Base-by-base conservation (phyloP, 345 rosid species). In the Moringa oleifera region DNA sequence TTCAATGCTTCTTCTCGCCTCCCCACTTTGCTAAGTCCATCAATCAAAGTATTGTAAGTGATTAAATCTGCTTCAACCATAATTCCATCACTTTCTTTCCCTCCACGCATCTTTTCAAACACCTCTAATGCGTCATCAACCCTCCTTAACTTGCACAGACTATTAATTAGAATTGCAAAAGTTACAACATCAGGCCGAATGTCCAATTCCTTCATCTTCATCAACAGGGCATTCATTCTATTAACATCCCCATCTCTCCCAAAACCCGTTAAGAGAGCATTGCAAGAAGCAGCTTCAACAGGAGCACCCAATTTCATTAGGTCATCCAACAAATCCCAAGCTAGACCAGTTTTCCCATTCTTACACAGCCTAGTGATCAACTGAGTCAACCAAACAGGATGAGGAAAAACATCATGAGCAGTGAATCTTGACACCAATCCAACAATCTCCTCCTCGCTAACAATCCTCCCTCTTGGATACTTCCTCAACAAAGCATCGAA, bases 1-100 rank as follows among this genome's bases (percentile, higher is more conserved):
- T 45, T 74, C 59, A 85, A 72, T 18, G 85, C 96, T 68, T 94
- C 92, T 66, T 81, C 84, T 62, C 77, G 81, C 78, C 89, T 88
- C 65, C 97, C 97, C 10, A 76, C 85, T 65, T 85, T 88, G 64
- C 96, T 82, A 4, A 85, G 71, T 57, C 97, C 99, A 68, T 90
- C 77, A 23, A 90, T 80, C 55, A 90, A 64, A 18, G 91, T 85
- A 61, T 83, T 90, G 53, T 71, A 88, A 57, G 77, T 85, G 58
- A 85, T 66, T 37, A 61, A 57, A 77, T 90, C 98, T 4, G 92
- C 88, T 68, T 88, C 77, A 25, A 85, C 52, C 20, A 58, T 66
- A 64, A 75, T 51, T 9, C 75, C 83, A 66, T 62, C 79, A 55
- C 60, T 63, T 51, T 57, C 76, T 55, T 53, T 50, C 37, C 57